phyloP scores from a whole-genome alignment of 495 filamentous ascomycete genomes.

The Trichoderma erinaceum region DNA sequence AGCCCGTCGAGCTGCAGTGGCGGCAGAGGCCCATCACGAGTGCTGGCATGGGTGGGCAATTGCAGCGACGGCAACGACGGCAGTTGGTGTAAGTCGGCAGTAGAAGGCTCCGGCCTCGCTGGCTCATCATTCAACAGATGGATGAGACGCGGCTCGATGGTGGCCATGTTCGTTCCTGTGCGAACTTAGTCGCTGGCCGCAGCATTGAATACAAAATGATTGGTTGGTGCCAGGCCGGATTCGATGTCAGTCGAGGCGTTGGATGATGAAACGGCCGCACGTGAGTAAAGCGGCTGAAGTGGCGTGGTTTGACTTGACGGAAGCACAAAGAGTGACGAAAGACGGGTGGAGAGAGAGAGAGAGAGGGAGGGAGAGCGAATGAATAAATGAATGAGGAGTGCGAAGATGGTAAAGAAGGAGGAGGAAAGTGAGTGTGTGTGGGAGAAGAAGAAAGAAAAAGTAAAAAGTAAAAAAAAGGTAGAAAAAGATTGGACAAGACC shows the following conservation, averaged over 20 bases:
- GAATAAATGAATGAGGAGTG: neutral
- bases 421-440: conserved; percentile 11
- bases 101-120: conserved; percentile 31
- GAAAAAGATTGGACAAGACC: conserved; percentile 18
- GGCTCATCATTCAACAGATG: conserved; percentile 47
- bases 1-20: conserved; percentile 33
- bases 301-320: neutral
- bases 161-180: conserved; percentile 35
- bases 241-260: neutral
- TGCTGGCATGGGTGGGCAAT: conserved; percentile 25
- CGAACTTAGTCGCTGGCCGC: too few species aligned
- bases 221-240: too few species aligned
- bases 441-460: conserved; percentile 24
- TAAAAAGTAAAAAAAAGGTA: conserved; percentile 19
- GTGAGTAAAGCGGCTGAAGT: neutral
- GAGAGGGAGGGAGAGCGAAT: neutral
- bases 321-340: neutral
- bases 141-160: conserved; percentile 54
- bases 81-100: conserved; percentile 41
- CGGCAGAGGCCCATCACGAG: conserved; percentile 32
- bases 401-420: neutral
- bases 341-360: neutral
- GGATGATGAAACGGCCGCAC: neutral
- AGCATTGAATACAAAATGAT: neutral
- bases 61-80: conserved; percentile 32